Conservation (phyloP, 23 red algal species). For the Cyanidiococcus yangmingshanensis region DNA sequence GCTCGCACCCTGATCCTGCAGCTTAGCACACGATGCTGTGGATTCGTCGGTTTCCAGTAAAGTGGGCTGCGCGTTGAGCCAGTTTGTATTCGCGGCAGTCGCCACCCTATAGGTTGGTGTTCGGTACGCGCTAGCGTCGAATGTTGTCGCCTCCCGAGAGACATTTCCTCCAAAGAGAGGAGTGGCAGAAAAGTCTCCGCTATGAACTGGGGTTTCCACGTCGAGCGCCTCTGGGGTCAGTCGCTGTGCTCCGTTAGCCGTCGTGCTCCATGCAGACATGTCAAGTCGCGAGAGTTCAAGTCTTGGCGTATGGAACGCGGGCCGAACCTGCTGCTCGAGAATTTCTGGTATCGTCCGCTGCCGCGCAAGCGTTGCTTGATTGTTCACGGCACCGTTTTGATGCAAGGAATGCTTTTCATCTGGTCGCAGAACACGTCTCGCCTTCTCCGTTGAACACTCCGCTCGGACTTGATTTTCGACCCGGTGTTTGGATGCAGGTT, state of each 20-base stretch:
- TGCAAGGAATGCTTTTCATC: no score
- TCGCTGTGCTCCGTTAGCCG: neutral
- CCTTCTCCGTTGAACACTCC: no score
- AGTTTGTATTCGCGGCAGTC: neutral
- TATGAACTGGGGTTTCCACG: neutral
- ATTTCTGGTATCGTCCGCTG: neutral
- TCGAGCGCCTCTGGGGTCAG: neutral
- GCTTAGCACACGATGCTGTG: neutral
- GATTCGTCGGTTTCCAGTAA: neutral
- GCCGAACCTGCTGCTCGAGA: neutral
- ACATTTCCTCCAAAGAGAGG: neutral
- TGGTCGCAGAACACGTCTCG: no score
- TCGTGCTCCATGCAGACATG: neutral
- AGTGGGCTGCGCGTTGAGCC: neutral
- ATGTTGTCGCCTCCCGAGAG: neutral
- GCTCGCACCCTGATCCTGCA: neutral
- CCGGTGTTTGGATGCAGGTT: no score
- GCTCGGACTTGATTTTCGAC: no score
- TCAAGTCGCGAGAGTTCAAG: neutral
- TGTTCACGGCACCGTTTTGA: no score
- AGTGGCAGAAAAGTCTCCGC: neutral
- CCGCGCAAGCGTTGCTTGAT: no score
- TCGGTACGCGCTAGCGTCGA: neutral
- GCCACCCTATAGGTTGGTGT: neutral
- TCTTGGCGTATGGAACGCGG: neutral